A percentile compares a stretch with the other conserved stretches of the same genome.
These are phyloP conservation scores for Furcasterigmium sp. DNA, from an alignment of 2,329 filamentous ascomycete genomes.

Conservation along the genomic window DNA sequence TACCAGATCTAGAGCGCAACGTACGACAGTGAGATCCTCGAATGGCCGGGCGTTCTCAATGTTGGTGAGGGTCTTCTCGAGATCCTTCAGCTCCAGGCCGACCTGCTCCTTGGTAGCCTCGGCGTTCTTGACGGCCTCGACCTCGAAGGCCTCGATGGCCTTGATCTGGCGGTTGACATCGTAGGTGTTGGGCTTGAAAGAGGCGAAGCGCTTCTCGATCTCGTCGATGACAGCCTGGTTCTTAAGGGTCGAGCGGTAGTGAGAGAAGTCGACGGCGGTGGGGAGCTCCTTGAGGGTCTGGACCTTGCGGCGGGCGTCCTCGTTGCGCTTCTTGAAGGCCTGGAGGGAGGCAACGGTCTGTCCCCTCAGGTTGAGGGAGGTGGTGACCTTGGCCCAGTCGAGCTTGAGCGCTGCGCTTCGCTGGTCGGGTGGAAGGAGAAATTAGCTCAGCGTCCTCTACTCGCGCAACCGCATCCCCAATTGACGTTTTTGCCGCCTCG, in stretches of 20 bases:
- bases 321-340: constrained; percentile 99
- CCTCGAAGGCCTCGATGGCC: constrained; percentile 97
- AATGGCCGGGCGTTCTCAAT: constrained; percentile 95
- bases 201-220: constrained; percentile 91
- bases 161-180: constrained; percentile 92
- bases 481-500: constrained; percentile 2
- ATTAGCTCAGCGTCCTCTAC: constrained; percentile 45
- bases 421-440: constrained; percentile 47
- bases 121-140: constrained; percentile 93
- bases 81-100: constrained; percentile 87
- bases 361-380: constrained; percentile 92
- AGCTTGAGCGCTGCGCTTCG: constrained; percentile 98
- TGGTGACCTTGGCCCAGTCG: constrained; percentile 95
- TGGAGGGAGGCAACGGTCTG: constrained; percentile 88
- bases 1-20: constrained; percentile 40
- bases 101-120: constrained; percentile 96
- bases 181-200: constrained; percentile 90
- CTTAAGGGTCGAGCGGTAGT: constrained; percentile 90
- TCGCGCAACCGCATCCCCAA: constrained; percentile 5
- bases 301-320: constrained; percentile 94
- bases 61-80: constrained; percentile 93
- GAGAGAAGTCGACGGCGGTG: constrained; percentile 83
- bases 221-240: constrained; percentile 94
- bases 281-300: constrained; percentile 77
- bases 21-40: constrained; percentile 93